Evolutionary conservation across 352 stramenopile species (phyloP), one percentile per base, ranked within the genome.

Genomic region (Globisporangium nodosum): DNA sequence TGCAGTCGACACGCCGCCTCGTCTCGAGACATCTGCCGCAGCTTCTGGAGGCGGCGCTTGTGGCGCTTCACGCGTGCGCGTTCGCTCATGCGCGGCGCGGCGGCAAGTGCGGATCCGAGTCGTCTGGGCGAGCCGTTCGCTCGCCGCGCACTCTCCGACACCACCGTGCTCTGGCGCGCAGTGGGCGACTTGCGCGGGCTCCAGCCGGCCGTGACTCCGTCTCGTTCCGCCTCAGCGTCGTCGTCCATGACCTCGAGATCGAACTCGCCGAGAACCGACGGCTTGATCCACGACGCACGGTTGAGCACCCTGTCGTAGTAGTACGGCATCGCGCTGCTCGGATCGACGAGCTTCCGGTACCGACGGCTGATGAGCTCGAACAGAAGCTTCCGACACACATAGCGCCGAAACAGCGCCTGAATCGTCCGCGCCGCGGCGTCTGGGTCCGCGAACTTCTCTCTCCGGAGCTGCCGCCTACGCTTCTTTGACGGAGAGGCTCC

Each of bases 251-350:
- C 39, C 4, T 78, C 69, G 20, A 91, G 51, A 12, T 91, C 81
- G 42, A 77, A 76, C 18, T 63, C 64, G 6, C 78, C 75, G n/a
- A 89, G 58, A 8, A 87, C 48, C 3, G 56, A 54, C 16, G 81
- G 76, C 31, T 90, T 90, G 54, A 90, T 67, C 81, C 81, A 90
- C 6, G 74, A 72, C 27, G 76, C 70, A 0, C 59, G 69, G 9
- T 75, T 68, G 9, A 57, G 54, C 0, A 83, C 67, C 20, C 66
- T 70, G 61, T 90, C 81, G 67, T 90, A 90, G 69, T 90, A 90
- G 57, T 88, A 90, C 9, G 70, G 40, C 37, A 66, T 54, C 1
- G 64, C 59, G 0, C 72, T 75, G n/a, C 46, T 56, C 0, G 70
- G 49, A 49, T 90, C 81, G 37, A 84, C 20, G 24, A 84, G 52